Base-by-base conservation (phyloP, 179 eudicot genomes). In the Corrigiola litoralis region DNA sequence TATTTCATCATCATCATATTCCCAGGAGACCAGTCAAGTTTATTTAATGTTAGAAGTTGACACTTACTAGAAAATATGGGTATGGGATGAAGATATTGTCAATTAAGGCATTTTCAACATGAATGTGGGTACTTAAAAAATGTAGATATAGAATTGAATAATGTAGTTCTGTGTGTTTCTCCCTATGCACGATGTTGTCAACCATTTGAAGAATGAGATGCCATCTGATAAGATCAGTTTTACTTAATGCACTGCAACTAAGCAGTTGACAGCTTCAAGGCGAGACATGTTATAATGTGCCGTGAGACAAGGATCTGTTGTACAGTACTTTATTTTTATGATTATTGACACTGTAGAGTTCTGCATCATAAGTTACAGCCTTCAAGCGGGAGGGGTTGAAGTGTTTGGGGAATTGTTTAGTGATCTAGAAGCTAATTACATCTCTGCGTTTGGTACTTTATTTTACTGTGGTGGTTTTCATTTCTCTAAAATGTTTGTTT, bases 141-240 rank as follows among this genome's bases (percentile, higher is more conserved):
- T n/a, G n/a, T n/a, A n/a, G n/a, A n/a, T n/a, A n/a, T n/a, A 3
- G 4, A 16, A 12, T 24, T 5, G 40, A 58, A 56, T 33, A 33
- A 20, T 31, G 24, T 3, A 32, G 23, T 49, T 23, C 31, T 10
- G 54, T 7, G 25, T 49, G 25, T 23, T 23, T 49, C 25, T n/a
- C n/a, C n/a, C n/a, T n/a, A n/a, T n/a, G n/a, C n/a, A 49, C 11
- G 4, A 49, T 23, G 54, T 58, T 49, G 60, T 55, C 60, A 55
- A 55, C 60, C 42, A 53, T 29, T 16, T 53, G 23, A 28, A 12
- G 17, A n/a, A 31, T 28, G 58, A 13, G 58, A 29, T 53, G 58
- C 8, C 16, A 56, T 56, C 60, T 56, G 32, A 27, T 56, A 25
- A 32, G 24, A n/a, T 18, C 3, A 6, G 36, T 52, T 52, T n/a